Percentiles rank a stretch among this genome's conserved stretches.
phyloP scores from a whole-genome alignment of 2,329 filamentous ascomycete species.

The Colletotrichum camelliae region DNA sequence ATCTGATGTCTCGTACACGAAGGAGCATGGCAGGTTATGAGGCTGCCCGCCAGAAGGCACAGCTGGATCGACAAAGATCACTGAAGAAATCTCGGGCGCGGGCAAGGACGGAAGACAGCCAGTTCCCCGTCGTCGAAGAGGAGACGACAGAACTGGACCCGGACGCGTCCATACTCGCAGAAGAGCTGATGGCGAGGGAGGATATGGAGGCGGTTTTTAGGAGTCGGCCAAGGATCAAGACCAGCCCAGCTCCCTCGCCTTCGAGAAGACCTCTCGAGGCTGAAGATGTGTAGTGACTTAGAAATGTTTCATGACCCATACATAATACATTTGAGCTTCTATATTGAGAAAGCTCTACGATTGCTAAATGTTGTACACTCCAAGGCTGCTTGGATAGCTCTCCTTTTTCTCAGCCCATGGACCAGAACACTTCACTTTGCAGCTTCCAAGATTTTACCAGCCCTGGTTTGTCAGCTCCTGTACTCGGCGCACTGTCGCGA shows the following conservation, averaged over 20 bases:
- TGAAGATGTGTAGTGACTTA: background rate
- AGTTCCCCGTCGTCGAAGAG: constrained; percentile 56
- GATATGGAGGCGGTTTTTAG: constrained; percentile 87
- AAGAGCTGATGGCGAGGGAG: constrained; percentile 73
- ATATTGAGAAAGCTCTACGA: background rate
- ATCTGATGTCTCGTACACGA: constrained; percentile 62
- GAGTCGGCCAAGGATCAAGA: constrained; percentile 79
- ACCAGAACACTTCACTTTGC: background rate
- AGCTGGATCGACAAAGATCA: constrained; percentile 60
- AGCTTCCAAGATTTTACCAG: constrained; percentile 59
- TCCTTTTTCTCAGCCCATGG: background rate
- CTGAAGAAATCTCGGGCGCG: constrained; percentile 44
- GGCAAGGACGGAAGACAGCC: constrained; percentile 45
- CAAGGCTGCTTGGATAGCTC: background rate
- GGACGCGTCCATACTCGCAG: constrained; percentile 57
- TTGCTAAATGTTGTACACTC: constrained; percentile 17
- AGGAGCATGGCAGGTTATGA: constrained; percentile 69
- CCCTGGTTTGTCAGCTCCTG: constrained; percentile 77
- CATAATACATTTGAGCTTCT: background rate
- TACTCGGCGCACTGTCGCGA: constrained; percentile 67
- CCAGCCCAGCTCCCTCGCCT: constrained; percentile 69
- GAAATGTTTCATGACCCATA: background rate
- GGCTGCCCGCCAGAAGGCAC: constrained; percentile 64
- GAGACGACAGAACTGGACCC: constrained; percentile 31
- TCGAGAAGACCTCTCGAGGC: constrained; percentile 28